Evolutionary conservation across 352 stramenopile species (phyloP), one percentile per base, ranked within the genome.

Genomic region (Phytophthora tentaculata): DNA sequence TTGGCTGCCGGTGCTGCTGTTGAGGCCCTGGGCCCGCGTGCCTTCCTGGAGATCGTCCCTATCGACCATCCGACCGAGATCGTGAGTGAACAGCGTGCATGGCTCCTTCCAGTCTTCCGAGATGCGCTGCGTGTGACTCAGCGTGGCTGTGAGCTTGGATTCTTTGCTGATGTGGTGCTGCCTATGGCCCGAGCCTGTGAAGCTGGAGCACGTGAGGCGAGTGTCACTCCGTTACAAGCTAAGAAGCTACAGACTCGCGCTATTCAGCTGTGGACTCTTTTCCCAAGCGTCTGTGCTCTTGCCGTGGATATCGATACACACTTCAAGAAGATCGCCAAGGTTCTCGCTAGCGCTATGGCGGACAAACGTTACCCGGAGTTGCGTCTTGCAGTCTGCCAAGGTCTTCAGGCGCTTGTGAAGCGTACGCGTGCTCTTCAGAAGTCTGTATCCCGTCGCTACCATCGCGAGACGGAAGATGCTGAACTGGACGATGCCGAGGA

Each of bases 301-400:
- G 83, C 83, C 3, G 64, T 86, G 24, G 89, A 96, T 65, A 81
- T 96, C 52, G 83, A 90, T 63, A 76, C 74, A 29, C 85, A 85
- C 28, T 96, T 96, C 62, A 94, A 94, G 79, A 91, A 84, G 66
- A 79, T 96, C 43, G 89, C 89, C 48, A 96, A 96, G 83, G 66
- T 91, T 39, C 76, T 96, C 9, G 86, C 87, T 14, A 96, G 93
- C 51, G 89, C 89, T 37, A 94, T 96, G 86, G 81, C 81, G 28
- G 89, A 96, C 73, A 84, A 95, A 74, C 86, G 89, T 26, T 95
- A 92, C 69, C 89, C 89, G 2, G 85, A 94, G 62, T 72, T 96
- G 52, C 89, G 87, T 17, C 79, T 94, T 37, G 76, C 84, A 26
- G 86, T 96, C n/a, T 96, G 89, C 65, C 87, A 94, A 64, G 89